Evolutionary conservation across 208 protist genomes (phyloP).

Genomic region (Acanthamoeba triangularis): DNA sequence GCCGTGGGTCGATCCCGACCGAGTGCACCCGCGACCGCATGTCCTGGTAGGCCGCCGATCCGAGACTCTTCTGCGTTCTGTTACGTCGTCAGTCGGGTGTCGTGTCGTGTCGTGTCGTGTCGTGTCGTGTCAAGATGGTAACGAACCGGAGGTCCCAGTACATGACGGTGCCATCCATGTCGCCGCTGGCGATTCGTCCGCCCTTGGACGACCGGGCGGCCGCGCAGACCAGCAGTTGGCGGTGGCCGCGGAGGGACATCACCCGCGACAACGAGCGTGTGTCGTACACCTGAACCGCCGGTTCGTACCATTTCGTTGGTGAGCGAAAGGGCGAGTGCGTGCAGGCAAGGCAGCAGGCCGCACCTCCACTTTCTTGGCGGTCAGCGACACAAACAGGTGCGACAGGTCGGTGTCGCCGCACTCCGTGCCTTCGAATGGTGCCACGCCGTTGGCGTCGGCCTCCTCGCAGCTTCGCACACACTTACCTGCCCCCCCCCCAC

Average conservation of each 20-base stretch:
- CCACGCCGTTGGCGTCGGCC: neutral
- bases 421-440: neutral
- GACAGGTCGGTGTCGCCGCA: neutral
- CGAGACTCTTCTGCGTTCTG: slow-evolving; percentile 8
- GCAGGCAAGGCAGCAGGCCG: neutral
- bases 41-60: neutral
- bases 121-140: neutral
- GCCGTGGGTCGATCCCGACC: slow-evolving; percentile 6
- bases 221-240: neutral
- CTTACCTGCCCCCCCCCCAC: neutral
- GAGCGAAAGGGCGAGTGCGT: neutral
- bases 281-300: neutral
- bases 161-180: slow-evolving; percentile 24
- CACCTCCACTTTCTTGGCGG: slow-evolving; percentile 4
- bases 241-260: slow-evolving; percentile 11
- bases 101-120: neutral
- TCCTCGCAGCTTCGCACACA: neutral
- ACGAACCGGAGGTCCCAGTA: slow-evolving; percentile 19
- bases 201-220: neutral
- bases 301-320: neutral
- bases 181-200: slow-evolving; percentile 2
- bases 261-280: neutral
- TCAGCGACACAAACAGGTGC: neutral
- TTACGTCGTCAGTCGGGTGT: too few species aligned
- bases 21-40: slow-evolving; percentile 10